phyloP scores from a whole-genome alignment of 345 rosid species.

The Boechera stricta region DNA sequence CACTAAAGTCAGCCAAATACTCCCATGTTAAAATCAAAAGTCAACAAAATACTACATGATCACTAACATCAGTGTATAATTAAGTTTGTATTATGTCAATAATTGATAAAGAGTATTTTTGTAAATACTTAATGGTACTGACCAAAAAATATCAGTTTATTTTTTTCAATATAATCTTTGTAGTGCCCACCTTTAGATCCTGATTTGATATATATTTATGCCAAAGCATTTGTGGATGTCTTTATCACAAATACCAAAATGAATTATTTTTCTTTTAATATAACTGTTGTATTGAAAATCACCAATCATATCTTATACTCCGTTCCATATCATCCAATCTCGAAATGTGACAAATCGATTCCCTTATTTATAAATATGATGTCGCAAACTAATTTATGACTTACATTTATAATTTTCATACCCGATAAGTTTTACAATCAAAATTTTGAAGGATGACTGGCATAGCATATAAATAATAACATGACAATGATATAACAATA shows the following conservation, averaged over 20 bases:
- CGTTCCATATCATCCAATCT: slow-evolving; percentile 12
- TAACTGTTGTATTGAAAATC: not conserved
- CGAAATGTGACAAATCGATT: slow-evolving; percentile 9
- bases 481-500: not conserved
- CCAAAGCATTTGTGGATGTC: slow-evolving; percentile 32
- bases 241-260: slow-evolving; percentile 40
- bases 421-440: not conserved
- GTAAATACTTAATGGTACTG: slow-evolving; percentile 2
- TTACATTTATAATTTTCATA: not conserved
- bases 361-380: not conserved
- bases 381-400: not conserved
- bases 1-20: slow-evolving; percentile 16
- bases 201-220: slow-evolving; percentile 34
- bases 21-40: not conserved
- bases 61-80: not conserved
- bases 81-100: slow-evolving; percentile 10
- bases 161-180: slow-evolving; percentile 1
- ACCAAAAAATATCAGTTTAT: not conserved
- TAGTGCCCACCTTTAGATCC: slow-evolving; percentile 39
- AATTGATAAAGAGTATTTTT: not conserved
- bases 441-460: not conserved
- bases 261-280: not conserved
- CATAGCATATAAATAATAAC: not conserved
- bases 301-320: slow-evolving; percentile 22
- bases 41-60: slow-evolving; percentile 12